Percentiles rank a stretch among this genome's conserved stretches.
These are phyloP conservation scores for Wallacemonas sp. DNA, from an alignment of 208 protist species.

Conservation along the genomic window DNA sequence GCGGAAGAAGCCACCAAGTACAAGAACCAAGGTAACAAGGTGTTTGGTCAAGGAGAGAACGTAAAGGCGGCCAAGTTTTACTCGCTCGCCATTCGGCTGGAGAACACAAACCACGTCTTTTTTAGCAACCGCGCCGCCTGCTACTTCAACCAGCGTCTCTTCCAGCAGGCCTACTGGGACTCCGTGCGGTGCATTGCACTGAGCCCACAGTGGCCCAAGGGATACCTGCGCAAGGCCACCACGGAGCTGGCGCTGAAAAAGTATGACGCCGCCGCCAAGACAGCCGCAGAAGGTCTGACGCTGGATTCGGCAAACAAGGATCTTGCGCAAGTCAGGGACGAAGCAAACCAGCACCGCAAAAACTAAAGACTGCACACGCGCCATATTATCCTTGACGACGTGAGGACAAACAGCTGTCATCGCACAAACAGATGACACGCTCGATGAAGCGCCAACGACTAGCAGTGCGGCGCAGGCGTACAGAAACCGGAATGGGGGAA, in stretches of 20 bases:
- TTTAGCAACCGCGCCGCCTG: constrained; percentile 92
- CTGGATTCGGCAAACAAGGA: constrained; percentile 72
- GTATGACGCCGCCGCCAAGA: constrained; percentile 55
- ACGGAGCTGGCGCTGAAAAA: constrained; percentile 69
- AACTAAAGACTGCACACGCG: constrained; percentile 18
- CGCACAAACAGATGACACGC: too few relatives aligned
- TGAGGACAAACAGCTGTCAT: too few relatives aligned
- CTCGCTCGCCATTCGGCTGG: constrained; percentile 87
- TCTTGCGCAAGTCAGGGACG: constrained; percentile 57
- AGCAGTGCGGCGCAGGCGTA: too few relatives aligned
- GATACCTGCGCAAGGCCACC: constrained; percentile 89
- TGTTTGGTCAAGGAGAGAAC: constrained; percentile 82
- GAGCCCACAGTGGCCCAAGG: constrained; percentile 88
- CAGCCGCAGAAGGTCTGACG: constrained; percentile 57
- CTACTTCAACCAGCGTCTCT: constrained; percentile 87
- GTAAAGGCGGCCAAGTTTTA: constrained; percentile 93
- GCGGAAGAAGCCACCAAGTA: constrained; percentile 57
- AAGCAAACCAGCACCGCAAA: constrained; percentile 41
- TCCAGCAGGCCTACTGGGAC: constrained; percentile 88
- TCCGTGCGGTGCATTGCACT: constrained; percentile 81
- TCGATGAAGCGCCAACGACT: too few relatives aligned
- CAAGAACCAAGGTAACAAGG: constrained; percentile 91
- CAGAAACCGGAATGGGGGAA: too few relatives aligned
- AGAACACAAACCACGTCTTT: constrained; percentile 84
- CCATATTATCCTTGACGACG: too few relatives aligned